Evolutionary conservation across 805 yeast species (phyloP).

Genomic region (Ogataea angusta): DNA sequence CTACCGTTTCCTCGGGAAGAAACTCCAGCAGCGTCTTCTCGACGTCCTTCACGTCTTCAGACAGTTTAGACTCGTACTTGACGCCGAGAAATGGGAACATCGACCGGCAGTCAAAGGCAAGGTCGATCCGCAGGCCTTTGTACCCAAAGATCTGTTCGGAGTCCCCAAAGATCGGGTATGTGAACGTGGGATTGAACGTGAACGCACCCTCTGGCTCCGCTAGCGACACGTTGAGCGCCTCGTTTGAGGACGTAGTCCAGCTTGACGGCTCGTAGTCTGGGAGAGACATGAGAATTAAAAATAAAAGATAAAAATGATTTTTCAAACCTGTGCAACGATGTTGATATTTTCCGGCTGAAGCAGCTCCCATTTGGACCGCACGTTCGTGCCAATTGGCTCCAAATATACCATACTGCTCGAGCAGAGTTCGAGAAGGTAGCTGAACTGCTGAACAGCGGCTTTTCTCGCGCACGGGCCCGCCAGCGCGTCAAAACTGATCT

Average conservation of each 20-base stretch:
- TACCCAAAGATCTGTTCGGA: slow-evolving; percentile 87
- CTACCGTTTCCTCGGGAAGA: slow-evolving; percentile 57
- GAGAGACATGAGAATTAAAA: slow-evolving; percentile 2
- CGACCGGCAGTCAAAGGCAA: slow-evolving; percentile 72
- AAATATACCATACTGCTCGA: slow-evolving; percentile 15
- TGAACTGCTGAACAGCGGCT: slow-evolving; percentile 22
- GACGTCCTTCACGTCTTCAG: slow-evolving; percentile 59
- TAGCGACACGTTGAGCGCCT: slow-evolving; percentile 55
- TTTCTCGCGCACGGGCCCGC: slow-evolving; percentile 8
- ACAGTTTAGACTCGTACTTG: slow-evolving; percentile 50
- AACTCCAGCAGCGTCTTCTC: slow-evolving; percentile 49
- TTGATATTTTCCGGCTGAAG: slow-evolving; percentile 18
- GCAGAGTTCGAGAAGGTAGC: slow-evolving; percentile 18
- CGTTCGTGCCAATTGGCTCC: slow-evolving; percentile 15
- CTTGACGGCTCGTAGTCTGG: slow-evolving; percentile 32
- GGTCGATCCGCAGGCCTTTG: slow-evolving; percentile 58
- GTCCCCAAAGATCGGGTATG: slow-evolving; percentile 93
- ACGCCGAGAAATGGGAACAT: slow-evolving; percentile 70
- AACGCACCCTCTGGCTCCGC: slow-evolving; percentile 60
- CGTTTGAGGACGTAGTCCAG: slow-evolving; percentile 77
- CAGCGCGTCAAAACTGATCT: slow-evolving; percentile 15
- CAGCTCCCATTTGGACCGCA: slow-evolving; percentile 26
- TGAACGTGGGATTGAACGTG: slow-evolving; percentile 71
- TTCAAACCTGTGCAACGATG: slow-evolving; percentile 11
- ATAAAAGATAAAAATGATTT: slow-evolving; percentile 1